These are phyloP conservation scores for Suillus clintonianus DNA, from an alignment of 768 basidiomycete genomes.

Conservation along the genomic window DNA sequence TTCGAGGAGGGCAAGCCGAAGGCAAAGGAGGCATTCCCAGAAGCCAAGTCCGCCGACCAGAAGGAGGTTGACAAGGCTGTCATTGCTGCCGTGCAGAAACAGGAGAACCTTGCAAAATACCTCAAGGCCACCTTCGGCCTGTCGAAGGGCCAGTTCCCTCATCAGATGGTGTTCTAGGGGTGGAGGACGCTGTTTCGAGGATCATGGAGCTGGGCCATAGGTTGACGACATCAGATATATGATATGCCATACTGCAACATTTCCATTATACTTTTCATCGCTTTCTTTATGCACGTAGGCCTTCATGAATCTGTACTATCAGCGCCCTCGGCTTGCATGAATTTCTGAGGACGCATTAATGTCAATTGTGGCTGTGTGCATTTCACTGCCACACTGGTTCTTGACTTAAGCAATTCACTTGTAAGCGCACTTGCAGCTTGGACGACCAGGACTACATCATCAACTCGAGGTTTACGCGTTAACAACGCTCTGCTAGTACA, in stretches of 20 bases:
- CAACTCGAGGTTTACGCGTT: constrained; percentile 2
- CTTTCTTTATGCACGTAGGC: constrained; percentile 15
- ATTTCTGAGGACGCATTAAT: neutral
- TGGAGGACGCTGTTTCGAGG: constrained; percentile 15
- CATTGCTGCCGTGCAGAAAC: constrained; percentile 85
- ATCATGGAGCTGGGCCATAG: constrained; percentile 14
- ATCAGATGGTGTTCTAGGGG: constrained; percentile 85
- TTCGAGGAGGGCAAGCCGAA: constrained; percentile 93
- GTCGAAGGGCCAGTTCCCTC: constrained; percentile 96
- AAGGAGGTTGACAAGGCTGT: constrained; percentile 82
- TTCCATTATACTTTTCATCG: constrained; percentile 14
- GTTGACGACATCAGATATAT: constrained; percentile 22
- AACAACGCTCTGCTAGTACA: neutral
- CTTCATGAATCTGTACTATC: constrained; percentile 9
- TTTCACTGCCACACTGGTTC: neutral
- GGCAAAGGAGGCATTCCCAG: constrained; percentile 83
- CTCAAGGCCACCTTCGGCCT: constrained; percentile 91
- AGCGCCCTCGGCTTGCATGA: constrained; percentile 4
- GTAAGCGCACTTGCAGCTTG: neutral
- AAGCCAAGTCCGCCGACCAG: constrained; percentile 87
- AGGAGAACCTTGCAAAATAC: constrained; percentile 90
- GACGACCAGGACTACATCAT: neutral
- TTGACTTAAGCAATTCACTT: neutral
- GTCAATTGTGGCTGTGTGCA: neutral
- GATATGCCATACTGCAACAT: constrained; percentile 23